Base-by-base conservation (phyloP, 179 eudicot genomes). In the Gypsophila paniculata region DNA sequence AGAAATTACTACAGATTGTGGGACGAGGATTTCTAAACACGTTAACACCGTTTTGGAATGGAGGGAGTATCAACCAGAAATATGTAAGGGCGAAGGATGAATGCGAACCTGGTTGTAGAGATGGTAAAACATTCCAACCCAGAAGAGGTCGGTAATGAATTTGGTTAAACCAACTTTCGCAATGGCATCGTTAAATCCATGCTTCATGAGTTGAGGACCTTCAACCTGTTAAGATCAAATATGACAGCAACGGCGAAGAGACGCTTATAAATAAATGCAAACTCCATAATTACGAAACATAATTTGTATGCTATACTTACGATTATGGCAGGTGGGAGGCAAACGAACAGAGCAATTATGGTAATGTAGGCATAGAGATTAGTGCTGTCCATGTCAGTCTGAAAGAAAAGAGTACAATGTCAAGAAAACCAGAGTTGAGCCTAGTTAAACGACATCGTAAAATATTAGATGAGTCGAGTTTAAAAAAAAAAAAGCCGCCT, bases 361-460 rank as follows among this genome's bases (percentile, higher is more conserved):
- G 98, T 81, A 78, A 93, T 93, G 86, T 93, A 93, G 69, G 98
- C 98, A 72, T 93, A 93, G 72, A 93, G 67, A 73, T 93, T 93
- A 14, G 98, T 93, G 82, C 98, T 93, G 77, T 93, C 98, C 98
- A 93, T 93, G 75, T 86, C 96, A 77, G 98, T 93, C 98, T 91
- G 98, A 80, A 86, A 78, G 21, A 36, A 22, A 65, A 54, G 42
- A 6, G 57, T 58, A 61, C 21, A 5, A 18, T 67, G 73, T 83
- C 18, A 80, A 75, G 55, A 72, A 69, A 44, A 62, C 7, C 3
- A 11, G 11, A 39, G 46, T 48, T 12, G 38, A 13, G 34, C 49
- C 2, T 17, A 48, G 39, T 38, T 34, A 2, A 55, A 70, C 49
- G 23, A 42, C 11, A 59, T 17, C 6, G 22, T 63, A 32, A 46